A percentile compares a stretch with the other conserved stretches of the same genome.
phyloP scores from a whole-genome alignment of 139 green algal species.

The Picocystis salinarum region DNA sequence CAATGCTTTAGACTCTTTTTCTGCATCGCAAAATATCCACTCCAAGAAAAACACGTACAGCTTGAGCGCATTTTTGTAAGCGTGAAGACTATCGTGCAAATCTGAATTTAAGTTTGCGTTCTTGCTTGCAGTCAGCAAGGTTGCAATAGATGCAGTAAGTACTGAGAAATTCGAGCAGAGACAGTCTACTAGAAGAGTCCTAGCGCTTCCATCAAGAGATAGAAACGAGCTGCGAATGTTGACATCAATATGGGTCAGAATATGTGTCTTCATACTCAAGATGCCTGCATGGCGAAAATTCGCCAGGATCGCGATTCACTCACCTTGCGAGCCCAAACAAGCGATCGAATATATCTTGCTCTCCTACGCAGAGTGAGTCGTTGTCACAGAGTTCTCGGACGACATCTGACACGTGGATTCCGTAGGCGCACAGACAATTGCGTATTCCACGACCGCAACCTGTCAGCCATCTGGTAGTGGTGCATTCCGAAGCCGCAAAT shows the following conservation, averaged over 20 bases:
- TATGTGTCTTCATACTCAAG: too few relatives aligned
- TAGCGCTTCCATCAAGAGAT: conserved; percentile 16
- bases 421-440: too few relatives aligned
- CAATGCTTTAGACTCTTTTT: conserved; percentile 12
- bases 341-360: conserved; percentile 28
- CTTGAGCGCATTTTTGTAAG: conserved; percentile 35
- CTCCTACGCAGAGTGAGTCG: conserved; percentile 24
- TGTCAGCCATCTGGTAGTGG: too few relatives aligned
- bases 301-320: background rate
- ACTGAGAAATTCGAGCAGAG: conserved; percentile 37
- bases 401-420: too few relatives aligned
- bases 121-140: conserved; percentile 8
- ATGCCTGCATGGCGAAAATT: background rate
- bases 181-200: conserved; percentile 13
- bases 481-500: too few relatives aligned
- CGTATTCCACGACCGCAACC: too few relatives aligned
- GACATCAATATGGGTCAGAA: too few relatives aligned
- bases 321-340: conserved; percentile 22
- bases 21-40: conserved; percentile 19
- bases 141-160: conserved; percentile 24
- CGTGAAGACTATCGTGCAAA: background rate
- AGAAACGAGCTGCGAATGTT: background rate
- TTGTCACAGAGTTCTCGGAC: conserved; percentile 30
- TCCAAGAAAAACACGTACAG: conserved; percentile 47
- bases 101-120: conserved; percentile 5